Evolutionary conservation across 345 rosid species (phyloP).

Genomic region (Populus tremula): DNA sequence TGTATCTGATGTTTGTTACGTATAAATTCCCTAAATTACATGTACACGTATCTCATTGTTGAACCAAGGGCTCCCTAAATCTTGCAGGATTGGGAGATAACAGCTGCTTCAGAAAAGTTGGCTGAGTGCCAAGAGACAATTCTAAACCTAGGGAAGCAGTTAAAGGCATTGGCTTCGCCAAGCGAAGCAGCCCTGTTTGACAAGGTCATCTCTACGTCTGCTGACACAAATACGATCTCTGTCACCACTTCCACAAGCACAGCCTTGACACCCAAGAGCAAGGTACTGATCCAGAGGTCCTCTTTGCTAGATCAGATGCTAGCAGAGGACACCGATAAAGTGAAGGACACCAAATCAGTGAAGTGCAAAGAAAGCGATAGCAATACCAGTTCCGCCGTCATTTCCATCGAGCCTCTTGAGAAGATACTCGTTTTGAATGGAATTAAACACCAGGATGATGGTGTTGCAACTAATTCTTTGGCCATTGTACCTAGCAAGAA

Average conservation of each 20-base stretch:
- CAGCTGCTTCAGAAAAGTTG: slow-evolving; percentile 89
- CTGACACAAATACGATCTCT: slow-evolving; percentile 21
- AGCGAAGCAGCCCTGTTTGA: slow-evolving; percentile 56
- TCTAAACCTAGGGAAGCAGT: slow-evolving; percentile 79
- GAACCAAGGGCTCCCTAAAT: slow-evolving; percentile 9
- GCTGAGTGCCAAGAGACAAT: slow-evolving; percentile 95
- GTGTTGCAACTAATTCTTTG: slow-evolving; percentile 34
- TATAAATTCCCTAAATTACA: neutral
- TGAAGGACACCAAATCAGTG: slow-evolving; percentile 16
- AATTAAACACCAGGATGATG: slow-evolving; percentile 14
- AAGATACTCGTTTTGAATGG: slow-evolving; percentile 20
- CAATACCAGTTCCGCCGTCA: slow-evolving; percentile 20
- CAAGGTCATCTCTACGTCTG: slow-evolving; percentile 37
- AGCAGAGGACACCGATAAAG: slow-evolving; percentile 56
- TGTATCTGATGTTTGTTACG: neutral
- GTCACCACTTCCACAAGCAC: slow-evolving; percentile 17
- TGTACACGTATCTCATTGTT: neutral
- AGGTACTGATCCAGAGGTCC: slow-evolving; percentile 49
- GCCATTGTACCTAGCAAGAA: slow-evolving; percentile 62
- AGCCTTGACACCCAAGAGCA: slow-evolving; percentile 35
- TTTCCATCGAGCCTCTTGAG: slow-evolving; percentile 43
- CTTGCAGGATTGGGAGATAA: slow-evolving; percentile 73
- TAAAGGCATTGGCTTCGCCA: slow-evolving; percentile 69
- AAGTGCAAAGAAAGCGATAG: slow-evolving; percentile 21
- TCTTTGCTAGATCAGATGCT: slow-evolving; percentile 83